A percentile compares a stretch with the other conserved stretches of the same genome.
phyloP scores from a whole-genome alignment of 2,329 filamentous ascomycete species.

The Septoria linicola region DNA sequence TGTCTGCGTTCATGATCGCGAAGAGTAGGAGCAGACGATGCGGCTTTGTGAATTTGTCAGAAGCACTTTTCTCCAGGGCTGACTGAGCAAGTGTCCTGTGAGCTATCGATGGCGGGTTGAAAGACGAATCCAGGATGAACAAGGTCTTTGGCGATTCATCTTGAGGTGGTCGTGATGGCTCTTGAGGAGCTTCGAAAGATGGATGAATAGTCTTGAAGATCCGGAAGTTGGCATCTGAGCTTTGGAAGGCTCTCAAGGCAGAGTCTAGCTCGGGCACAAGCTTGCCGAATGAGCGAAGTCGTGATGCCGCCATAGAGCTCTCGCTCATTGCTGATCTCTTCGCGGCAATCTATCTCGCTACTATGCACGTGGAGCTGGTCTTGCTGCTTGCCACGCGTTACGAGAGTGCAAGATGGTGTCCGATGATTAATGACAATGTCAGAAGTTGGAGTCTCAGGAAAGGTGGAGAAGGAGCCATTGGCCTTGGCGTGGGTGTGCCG shows the following conservation, averaged over 20 bases:
- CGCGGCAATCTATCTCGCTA: too few species aligned
- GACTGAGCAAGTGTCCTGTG: slow-evolving; percentile 57
- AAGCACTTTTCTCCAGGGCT: slow-evolving; percentile 46
- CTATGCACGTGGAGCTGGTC: too few species aligned
- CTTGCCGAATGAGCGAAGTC: slow-evolving; percentile 16
- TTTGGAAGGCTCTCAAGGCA: slow-evolving; percentile 46
- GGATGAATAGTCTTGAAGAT: slow-evolving; percentile 38
- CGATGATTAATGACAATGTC: too few species aligned
- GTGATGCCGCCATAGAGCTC: slow-evolving; percentile 17
- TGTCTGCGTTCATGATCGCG: slow-evolving; percentile 65
- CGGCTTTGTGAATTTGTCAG: slow-evolving; percentile 38
- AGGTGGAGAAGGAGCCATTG: background rate
- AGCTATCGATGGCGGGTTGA: slow-evolving; percentile 63
- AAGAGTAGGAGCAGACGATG: slow-evolving; percentile 58
- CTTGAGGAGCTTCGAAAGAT: slow-evolving; percentile 18
- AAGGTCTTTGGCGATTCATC: slow-evolving; percentile 46
- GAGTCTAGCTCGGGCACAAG: slow-evolving; percentile 36
- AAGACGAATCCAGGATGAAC: slow-evolving; percentile 65
- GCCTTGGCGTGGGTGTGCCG: slow-evolving; percentile 5
- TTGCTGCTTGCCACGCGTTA: background rate
- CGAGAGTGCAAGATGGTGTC: too few species aligned
- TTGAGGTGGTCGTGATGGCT: slow-evolving; percentile 17
- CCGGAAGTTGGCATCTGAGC: slow-evolving; percentile 40
- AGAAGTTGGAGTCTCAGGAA: too few species aligned
- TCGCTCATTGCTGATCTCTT: slow-evolving; percentile 4